Conservation (phyloP, 164 flowering plant genomes). For the Brasenia schreberi region DNA sequence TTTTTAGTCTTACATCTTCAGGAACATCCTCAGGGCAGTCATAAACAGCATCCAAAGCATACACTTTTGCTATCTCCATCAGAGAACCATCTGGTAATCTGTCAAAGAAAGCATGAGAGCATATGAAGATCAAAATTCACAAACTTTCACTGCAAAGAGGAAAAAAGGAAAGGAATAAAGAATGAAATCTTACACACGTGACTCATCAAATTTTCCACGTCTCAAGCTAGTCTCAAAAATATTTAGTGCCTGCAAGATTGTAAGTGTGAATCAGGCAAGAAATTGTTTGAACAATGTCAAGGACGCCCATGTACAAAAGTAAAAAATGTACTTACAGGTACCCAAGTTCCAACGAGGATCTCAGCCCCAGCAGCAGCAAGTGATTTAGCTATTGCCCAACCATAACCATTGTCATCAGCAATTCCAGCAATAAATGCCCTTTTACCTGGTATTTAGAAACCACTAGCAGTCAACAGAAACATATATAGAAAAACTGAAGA, state of each 20-base stretch:
- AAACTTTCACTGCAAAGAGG: too few species aligned
- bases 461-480: not conserved
- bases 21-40: constrained; percentile 88
- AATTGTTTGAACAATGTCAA: too few species aligned
- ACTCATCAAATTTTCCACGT: constrained; percentile 92
- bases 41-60: constrained; percentile 87
- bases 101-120: constrained; percentile 5
- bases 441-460: constrained; percentile 41
- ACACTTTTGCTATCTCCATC: constrained; percentile 84
- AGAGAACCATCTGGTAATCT: constrained; percentile 92
- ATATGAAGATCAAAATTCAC: too few species aligned
- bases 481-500: not conserved
- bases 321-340: constrained; percentile 55
- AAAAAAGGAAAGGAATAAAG: not conserved
- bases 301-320: not conserved
- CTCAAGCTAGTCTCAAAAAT: constrained; percentile 87
- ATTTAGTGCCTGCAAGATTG: constrained; percentile 53
- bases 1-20: constrained; percentile 57
- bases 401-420: constrained; percentile 97
- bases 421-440: constrained; percentile 93
- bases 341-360: constrained; percentile 97
- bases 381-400: constrained; percentile 99
- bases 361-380: constrained; percentile 99
- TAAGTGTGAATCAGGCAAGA: not conserved
- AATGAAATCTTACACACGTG: constrained; percentile 55